Evolutionary conservation across 2,329 filamentous ascomycete genomes (phyloP).

Genomic region (Cladosporium sp.): DNA sequence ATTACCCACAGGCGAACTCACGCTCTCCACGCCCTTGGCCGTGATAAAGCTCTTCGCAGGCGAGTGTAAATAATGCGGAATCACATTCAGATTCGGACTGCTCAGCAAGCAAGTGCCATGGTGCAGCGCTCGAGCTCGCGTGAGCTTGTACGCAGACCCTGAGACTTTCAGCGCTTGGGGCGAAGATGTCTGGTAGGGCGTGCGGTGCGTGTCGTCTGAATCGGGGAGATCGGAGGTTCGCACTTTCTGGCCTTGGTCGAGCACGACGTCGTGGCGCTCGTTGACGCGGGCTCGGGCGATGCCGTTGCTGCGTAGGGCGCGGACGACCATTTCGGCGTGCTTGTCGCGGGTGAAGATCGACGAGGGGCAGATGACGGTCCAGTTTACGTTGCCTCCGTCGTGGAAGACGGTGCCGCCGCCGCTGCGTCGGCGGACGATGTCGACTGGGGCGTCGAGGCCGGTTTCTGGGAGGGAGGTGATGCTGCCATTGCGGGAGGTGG

Average conservation of each 20-base stretch:
- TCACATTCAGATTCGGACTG: constrained; percentile 70
- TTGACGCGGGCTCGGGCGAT: constrained; percentile 71
- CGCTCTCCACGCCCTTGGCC: constrained; percentile 86
- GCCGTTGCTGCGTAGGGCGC: constrained; percentile 67
- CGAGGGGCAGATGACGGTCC: constrained; percentile 83
- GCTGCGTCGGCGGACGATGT: constrained; percentile 78
- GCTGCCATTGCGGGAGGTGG: constrained; percentile 30
- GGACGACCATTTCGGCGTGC: constrained; percentile 89
- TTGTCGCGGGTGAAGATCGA: constrained; percentile 76
- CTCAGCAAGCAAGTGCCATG: constrained; percentile 87
- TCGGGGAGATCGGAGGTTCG: constrained; percentile 26
- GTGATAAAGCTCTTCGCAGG: constrained; percentile 74
- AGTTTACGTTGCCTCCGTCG: constrained; percentile 91
- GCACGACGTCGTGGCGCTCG: constrained; percentile 87
- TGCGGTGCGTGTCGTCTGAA: constrained; percentile 45
- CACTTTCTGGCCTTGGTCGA: constrained; percentile 54
- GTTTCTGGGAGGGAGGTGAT: neutral
- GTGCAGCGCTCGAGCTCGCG: constrained; percentile 75
- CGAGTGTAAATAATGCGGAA: constrained; percentile 72
- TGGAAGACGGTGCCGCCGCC: constrained; percentile 95
- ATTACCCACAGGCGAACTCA: constrained; percentile 81
- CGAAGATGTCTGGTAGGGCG: constrained; percentile 43
- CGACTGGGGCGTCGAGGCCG: constrained; percentile 42
- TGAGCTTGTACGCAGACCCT: constrained; percentile 93
- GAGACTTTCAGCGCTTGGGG: constrained; percentile 70